These are phyloP conservation scores for Cystofilobasidium bisporidii DNA, from an alignment of 768 basidiomycete species.

Conservation along the genomic window DNA sequence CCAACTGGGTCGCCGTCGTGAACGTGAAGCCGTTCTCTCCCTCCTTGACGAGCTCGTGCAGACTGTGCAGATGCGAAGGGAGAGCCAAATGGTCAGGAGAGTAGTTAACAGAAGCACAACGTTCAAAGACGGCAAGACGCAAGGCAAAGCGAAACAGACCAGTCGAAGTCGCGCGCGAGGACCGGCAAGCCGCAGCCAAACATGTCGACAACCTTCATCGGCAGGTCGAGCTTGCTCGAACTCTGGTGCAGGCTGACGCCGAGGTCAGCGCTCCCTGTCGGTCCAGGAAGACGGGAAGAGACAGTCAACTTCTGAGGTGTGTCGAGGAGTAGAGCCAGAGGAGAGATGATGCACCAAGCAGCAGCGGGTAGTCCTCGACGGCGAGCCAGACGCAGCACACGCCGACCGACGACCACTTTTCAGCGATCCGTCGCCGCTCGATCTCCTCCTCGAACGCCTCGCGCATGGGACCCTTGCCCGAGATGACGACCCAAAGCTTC, in stretches of 20 bases:
- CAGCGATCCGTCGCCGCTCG: slow-evolving; percentile 48
- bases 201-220: slow-evolving; percentile 99
- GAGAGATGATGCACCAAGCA: slow-evolving; percentile 58
- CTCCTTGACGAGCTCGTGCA: slow-evolving; percentile 76
- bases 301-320: not conserved
- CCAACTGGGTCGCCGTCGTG: slow-evolving; percentile 55
- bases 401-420: slow-evolving; percentile 62
- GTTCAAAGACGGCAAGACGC: not conserved
- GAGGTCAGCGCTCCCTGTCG: slow-evolving; percentile 72
- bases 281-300: not conserved
- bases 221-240: slow-evolving; percentile 80
- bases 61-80: too few relatives aligned
- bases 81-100: too few relatives aligned
- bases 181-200: slow-evolving; percentile 94
- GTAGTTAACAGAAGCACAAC: too few relatives aligned
- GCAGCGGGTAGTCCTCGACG: slow-evolving; percentile 73
- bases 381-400: slow-evolving; percentile 81
- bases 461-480: slow-evolving; percentile 77
- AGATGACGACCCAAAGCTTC: slow-evolving; percentile 70
- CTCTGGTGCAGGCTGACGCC: slow-evolving; percentile 86
- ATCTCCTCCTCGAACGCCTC: slow-evolving; percentile 64
- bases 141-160: too few relatives aligned
- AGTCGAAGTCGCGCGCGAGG: slow-evolving; percentile 74
- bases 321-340: not conserved
- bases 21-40: slow-evolving; percentile 78